A percentile compares a stretch with the other conserved stretches of the same genome.
These are phyloP conservation scores for Scheffersomyces titani DNA, from an alignment of 1,139 yeast genomes.

Conservation along the genomic window DNA sequence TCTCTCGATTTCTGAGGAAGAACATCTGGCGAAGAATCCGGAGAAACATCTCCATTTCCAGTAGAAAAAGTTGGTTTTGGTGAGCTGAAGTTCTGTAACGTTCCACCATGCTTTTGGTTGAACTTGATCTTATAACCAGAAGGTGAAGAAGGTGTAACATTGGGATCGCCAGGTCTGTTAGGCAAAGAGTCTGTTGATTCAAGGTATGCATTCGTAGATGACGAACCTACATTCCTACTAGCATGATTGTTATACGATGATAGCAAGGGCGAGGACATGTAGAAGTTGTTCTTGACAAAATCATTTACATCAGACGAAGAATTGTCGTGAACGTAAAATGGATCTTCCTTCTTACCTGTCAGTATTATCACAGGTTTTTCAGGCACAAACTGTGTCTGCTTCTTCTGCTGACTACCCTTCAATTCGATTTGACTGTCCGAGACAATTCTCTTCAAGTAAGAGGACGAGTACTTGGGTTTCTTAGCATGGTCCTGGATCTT, in stretches of 20 bases:
- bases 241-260: slow-evolving; percentile 17
- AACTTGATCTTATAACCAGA: not conserved
- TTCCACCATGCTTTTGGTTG: not conserved
- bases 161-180: not conserved
- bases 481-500: slow-evolving; percentile 20
- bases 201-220: not conserved
- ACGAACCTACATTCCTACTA: slow-evolving; percentile 1
- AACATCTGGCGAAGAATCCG: slow-evolving; percentile 1
- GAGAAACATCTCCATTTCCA: not conserved
- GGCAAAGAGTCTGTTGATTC: not conserved
- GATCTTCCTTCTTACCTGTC: not conserved
- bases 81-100: not conserved
- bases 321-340: slow-evolving; percentile 14
- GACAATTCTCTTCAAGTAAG: slow-evolving; percentile 36
- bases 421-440: slow-evolving; percentile 31
- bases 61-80: not conserved
- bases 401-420: slow-evolving; percentile 4
- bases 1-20: not conserved
- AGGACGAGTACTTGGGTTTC: slow-evolving; percentile 42
- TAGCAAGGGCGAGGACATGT: slow-evolving; percentile 42
- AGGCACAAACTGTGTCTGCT: slow-evolving; percentile 1
- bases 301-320: slow-evolving; percentile 26
- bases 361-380: slow-evolving; percentile 1
- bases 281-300: slow-evolving; percentile 37
- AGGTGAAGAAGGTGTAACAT: not conserved